Evolutionary conservation across 169 alveolate species (phyloP), one percentile per base, ranked within the genome.

Genomic region (Miamiensis avidus): DNA sequence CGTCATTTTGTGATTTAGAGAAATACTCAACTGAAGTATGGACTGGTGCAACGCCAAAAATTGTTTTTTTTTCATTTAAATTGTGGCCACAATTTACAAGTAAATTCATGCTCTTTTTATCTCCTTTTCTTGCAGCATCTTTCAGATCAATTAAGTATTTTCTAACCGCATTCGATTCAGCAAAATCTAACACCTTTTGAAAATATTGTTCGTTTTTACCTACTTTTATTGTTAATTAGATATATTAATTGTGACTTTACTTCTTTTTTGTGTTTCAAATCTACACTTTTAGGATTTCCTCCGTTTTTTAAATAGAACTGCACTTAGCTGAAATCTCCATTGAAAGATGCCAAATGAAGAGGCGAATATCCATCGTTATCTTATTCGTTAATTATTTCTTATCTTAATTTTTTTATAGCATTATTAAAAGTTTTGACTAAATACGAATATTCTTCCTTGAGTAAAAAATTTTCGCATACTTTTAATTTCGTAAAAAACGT

Each of bases 41-140:
- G 64, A 95, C 92, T 30, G 97, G 97, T 30, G 96, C 96, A 82
- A 92, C 91, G 16, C 95, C 94, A 81, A 93, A 92, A 25, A 95
- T 95, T 0, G 94, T 89, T 30, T 84, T 88, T 86, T 92, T 95
- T 73, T 88, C 91, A 74, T 95, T 93, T 25, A 95, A 89, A 32
- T 86, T 81, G 31, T 95, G 83, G 11, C 97, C 97, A 73, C 95
- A 92, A 34, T 95, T 93, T 0, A 93, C 95, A 31, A 95, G 82
- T 75, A 91, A 90, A 34, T 84, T 89, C 25, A 95, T 74, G 72
- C 92, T 91, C 79, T 92, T 93, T 64, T 85, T 93, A 88, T 95
- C 94, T 25, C 95, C 93, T 64, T 92, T 86, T 69, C 84, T 82
- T 11, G 97, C 96, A 31, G 96, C 97, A 74, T 95, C 94, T 76